phyloP scores from a whole-genome alignment of 257 asterid genomes.

The Solanum boliviense region DNA sequence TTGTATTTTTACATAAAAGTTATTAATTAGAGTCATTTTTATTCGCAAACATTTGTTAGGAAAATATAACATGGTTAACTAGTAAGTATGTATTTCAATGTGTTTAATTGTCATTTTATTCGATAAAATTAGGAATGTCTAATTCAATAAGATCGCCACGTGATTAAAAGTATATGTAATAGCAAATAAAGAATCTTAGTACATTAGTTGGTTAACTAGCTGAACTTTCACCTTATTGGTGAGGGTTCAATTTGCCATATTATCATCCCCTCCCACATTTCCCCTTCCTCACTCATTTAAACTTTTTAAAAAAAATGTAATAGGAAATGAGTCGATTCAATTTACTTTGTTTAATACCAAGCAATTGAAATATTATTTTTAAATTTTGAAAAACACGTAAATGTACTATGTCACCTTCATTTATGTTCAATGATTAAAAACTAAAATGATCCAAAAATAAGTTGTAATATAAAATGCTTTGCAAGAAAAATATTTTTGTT shows the following conservation, averaged over 20 bases:
- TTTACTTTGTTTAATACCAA: neutral
- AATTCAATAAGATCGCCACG: too few relatives aligned
- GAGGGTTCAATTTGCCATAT: too few relatives aligned
- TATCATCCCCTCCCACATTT: too few relatives aligned
- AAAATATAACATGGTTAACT: neutral
- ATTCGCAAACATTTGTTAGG: neutral
- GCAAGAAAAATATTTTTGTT: neutral
- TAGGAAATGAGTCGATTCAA: too few relatives aligned
- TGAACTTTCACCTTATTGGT: too few relatives aligned
- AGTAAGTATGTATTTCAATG: accelerated
- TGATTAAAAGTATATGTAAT: too few relatives aligned
- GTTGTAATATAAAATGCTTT: neutral
- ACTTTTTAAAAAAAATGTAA: too few relatives aligned
- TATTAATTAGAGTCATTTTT: too few relatives aligned
- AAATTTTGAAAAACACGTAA: neutral
- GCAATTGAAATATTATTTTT: neutral
- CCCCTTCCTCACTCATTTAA: too few relatives aligned
- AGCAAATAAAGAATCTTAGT: too few relatives aligned
- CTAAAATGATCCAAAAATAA: neutral
- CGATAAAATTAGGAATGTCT: neutral
- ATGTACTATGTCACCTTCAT: neutral
- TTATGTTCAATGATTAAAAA: neutral
- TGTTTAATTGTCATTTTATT: neutral
- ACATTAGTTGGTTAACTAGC: accelerated
- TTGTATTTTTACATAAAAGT: too few relatives aligned